Conservation (phyloP, 306 rosid species). For the Ziziphus jujuba region DNA sequence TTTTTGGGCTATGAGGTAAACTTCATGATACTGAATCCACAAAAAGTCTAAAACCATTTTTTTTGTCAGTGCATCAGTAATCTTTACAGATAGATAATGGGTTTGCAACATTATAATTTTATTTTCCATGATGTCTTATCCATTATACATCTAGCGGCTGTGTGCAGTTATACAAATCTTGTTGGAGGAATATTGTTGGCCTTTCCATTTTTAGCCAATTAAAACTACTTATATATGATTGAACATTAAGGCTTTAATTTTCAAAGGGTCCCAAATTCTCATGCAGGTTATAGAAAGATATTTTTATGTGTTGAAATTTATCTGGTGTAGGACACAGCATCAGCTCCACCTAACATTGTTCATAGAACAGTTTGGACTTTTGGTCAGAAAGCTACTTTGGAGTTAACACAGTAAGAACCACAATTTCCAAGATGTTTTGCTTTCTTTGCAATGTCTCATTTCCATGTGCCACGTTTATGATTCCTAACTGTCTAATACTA, state of each 20-base stretch:
- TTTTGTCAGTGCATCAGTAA: constrained; percentile 14
- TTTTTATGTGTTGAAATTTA: not conserved
- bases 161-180: not conserved
- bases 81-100: not conserved
- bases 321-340: constrained; percentile 49
- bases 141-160: not conserved
- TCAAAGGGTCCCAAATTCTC: not conserved
- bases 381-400: constrained; percentile 84
- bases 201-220: not conserved
- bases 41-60: not conserved
- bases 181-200: not conserved
- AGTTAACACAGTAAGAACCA: constrained; percentile 77
- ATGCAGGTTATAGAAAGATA: not conserved
- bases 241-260: not conserved
- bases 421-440: not conserved
- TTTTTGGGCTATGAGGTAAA: constrained; percentile 90
- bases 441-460: not conserved
- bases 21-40: not conserved
- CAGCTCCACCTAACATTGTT: constrained; percentile 61
- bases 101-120: constrained; percentile 17
- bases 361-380: constrained; percentile 92
- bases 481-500: constrained; percentile 32
- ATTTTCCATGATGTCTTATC: not conserved
- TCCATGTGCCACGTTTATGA: not conserved
- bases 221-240: not conserved